phyloP scores from a whole-genome alignment of 108 stramenopile species.

The Nannochloropsis gaditana region DNA sequence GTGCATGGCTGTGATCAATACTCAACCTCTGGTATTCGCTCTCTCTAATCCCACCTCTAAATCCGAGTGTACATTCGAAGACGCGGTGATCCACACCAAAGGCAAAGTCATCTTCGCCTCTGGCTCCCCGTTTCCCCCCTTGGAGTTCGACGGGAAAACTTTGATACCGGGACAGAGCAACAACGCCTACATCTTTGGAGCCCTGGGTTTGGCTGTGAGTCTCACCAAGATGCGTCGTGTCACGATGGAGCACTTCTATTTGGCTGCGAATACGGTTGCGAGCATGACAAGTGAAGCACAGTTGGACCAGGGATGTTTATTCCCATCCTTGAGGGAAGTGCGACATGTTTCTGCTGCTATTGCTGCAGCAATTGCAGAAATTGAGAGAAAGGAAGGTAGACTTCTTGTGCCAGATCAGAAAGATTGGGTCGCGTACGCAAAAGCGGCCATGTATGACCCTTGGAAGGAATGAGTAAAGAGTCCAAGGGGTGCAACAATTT shows the following conservation, averaged over 20 bases:
- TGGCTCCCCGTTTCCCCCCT: slow-evolving; percentile 92
- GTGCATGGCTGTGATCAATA: slow-evolving; percentile 65
- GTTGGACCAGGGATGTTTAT: slow-evolving; percentile 24
- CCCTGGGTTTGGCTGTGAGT: slow-evolving; percentile 40
- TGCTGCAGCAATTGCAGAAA: slow-evolving; percentile 25
- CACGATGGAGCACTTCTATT: slow-evolving; percentile 25
- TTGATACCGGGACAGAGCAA: slow-evolving; percentile 47
- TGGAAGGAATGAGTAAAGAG: neutral
- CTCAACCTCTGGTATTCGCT: slow-evolving; percentile 87
- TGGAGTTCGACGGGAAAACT: slow-evolving; percentile 54
- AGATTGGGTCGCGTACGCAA: neutral
- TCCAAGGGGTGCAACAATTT: neutral
- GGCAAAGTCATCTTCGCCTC: slow-evolving; percentile 84
- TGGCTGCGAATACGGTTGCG: slow-evolving; percentile 37
- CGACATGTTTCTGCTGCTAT: slow-evolving; percentile 27
- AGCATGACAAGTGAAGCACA: slow-evolving; percentile 13
- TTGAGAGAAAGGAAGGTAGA: neutral
- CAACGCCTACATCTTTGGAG: slow-evolving; percentile 54
- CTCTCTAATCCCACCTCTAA: slow-evolving; percentile 91
- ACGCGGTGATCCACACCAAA: slow-evolving; percentile 93
- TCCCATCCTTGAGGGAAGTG: slow-evolving; percentile 31
- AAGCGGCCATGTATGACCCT: neutral
- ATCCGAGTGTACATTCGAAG: slow-evolving; percentile 90
- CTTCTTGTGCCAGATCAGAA: neutral
- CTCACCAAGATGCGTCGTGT: neutral